Evolutionary conservation across 2,329 filamentous ascomycete species (phyloP).

Genomic region (Lachnellula willkommii): DNA sequence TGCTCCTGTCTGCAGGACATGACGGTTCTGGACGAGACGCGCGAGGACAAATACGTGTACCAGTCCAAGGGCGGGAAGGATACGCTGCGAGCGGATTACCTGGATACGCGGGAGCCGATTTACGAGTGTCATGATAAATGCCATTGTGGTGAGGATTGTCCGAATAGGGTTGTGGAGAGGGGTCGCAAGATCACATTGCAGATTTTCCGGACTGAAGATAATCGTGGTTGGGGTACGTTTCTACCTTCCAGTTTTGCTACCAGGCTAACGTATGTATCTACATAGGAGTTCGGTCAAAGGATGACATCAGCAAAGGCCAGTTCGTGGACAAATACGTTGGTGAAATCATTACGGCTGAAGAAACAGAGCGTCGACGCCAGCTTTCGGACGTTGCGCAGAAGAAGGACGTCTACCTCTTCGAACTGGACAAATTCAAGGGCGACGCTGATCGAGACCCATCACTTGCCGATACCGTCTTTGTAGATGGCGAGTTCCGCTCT

Average conservation of each 20-base stretch:
- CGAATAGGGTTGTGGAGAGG: conserved; percentile 71
- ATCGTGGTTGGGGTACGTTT: conserved; percentile 65
- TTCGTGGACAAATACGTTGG: conserved; percentile 79
- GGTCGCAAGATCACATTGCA: conserved; percentile 66
- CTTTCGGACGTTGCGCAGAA: conserved; percentile 48
- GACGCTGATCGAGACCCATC: conserved; percentile 44
- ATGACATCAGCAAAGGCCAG: conserved; percentile 63
- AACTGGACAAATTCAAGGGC: conserved; percentile 69
- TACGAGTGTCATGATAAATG: conserved; percentile 78
- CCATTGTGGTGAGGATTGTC: conserved; percentile 57
- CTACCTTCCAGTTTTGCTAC: neutral
- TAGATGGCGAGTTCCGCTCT: conserved; percentile 70
- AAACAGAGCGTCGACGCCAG: conserved; percentile 61
- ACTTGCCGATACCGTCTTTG: conserved; percentile 50
- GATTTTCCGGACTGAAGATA: conserved; percentile 67
- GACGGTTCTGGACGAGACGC: conserved; percentile 43
- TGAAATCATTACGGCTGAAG: conserved; percentile 57
- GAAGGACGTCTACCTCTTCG: conserved; percentile 78
- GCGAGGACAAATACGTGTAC: conserved; percentile 45
- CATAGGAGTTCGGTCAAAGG: conserved; percentile 57
- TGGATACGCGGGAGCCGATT: conserved; percentile 56
- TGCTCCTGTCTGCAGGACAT: conserved; percentile 62
- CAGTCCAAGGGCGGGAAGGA: conserved; percentile 50
- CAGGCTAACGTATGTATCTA: conserved; percentile 5
- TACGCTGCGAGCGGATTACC: conserved; percentile 46